phyloP scores from a whole-genome alignment of 1,139 yeast genomes.

The Kodamaea suecica region DNA sequence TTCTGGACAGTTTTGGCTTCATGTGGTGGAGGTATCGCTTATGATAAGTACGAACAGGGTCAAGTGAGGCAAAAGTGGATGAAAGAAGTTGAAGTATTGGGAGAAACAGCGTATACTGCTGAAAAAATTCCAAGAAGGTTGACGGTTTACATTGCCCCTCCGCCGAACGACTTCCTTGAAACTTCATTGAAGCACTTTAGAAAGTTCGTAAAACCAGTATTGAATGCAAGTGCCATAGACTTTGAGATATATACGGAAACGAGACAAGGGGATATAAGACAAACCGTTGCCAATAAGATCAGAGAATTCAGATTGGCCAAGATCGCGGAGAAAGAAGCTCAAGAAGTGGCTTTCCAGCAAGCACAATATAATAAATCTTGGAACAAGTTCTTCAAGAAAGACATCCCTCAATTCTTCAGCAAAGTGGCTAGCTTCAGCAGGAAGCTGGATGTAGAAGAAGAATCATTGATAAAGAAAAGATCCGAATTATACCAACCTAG shows the following conservation, averaged over 20 bases:
- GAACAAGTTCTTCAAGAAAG: slow-evolving; percentile 16
- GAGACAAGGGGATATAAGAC: slow-evolving; percentile 87
- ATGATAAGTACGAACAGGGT: slow-evolving; percentile 75
- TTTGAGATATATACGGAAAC: slow-evolving; percentile 71
- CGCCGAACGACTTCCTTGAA: slow-evolving; percentile 89
- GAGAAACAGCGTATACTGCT: slow-evolving; percentile 36
- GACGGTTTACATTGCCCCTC: slow-evolving; percentile 86
- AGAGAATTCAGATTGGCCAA: slow-evolving; percentile 58
- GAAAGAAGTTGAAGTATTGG: slow-evolving; percentile 51
- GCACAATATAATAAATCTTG: slow-evolving; percentile 12
- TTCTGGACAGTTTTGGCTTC: slow-evolving; percentile 74
- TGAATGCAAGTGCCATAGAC: slow-evolving; percentile 85
- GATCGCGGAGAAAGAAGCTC: slow-evolving; percentile 9
- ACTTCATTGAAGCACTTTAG: slow-evolving; percentile 72
- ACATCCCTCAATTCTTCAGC: slow-evolving; percentile 12
- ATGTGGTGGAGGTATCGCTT: slow-evolving; percentile 68
- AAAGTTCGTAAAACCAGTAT: slow-evolving; percentile 79
- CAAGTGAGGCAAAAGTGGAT: slow-evolving; percentile 66
- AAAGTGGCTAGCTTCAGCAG: background rate
- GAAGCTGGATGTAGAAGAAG: slow-evolving; percentile 15
- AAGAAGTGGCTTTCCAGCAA: slow-evolving; percentile 1
- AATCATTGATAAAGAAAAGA: slow-evolving; percentile 24
- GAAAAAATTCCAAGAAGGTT: slow-evolving; percentile 66
- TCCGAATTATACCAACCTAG: slow-evolving; percentile 48
- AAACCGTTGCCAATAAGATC: slow-evolving; percentile 77